phyloP scores from a whole-genome alignment of 2,329 filamentous ascomycete species.

The Corynespora cassiicola region DNA sequence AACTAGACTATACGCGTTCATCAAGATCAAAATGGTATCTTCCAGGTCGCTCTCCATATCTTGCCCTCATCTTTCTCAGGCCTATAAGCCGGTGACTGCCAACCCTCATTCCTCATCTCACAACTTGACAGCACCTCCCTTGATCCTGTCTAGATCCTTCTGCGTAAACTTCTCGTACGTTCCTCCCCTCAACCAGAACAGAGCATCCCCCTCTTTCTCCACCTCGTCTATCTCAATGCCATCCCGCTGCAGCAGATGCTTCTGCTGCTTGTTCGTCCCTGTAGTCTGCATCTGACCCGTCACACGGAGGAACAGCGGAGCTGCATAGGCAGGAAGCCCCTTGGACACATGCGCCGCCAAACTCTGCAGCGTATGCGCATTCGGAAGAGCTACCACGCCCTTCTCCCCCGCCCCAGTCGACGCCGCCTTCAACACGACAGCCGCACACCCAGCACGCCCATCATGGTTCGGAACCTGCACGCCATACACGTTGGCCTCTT shows the following conservation, averaged over 20 bases:
- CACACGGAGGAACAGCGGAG: constrained; percentile 52
- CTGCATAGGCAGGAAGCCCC: constrained; percentile 51
- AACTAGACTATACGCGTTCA: too few relatives aligned
- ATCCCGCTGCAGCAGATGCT: constrained; percentile 48
- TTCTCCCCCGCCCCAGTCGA: constrained; percentile 9
- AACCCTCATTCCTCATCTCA: constrained; percentile 21
- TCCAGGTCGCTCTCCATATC: too few relatives aligned
- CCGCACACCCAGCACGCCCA: constrained; percentile 53
- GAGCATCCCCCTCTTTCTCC: constrained; percentile 39
- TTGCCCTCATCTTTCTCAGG: too few relatives aligned
- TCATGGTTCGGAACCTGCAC: constrained; percentile 52
- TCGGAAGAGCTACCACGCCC: constrained; percentile 14
- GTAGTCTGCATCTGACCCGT: constrained; percentile 50
- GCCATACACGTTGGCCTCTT: constrained; percentile 54
- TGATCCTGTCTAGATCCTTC: constrained; percentile 31
- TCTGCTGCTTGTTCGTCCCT: constrained; percentile 57
- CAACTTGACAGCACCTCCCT: constrained; percentile 35
- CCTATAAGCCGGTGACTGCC: too few relatives aligned
- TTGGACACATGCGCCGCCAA: constrained; percentile 45
- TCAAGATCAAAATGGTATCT: too few relatives aligned
- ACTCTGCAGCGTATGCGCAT: constrained; percentile 18
- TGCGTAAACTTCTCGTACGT: constrained; percentile 34
- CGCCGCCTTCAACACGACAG: constrained; percentile 40
- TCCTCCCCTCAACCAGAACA: constrained; percentile 50
- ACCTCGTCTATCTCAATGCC: constrained; percentile 50